Conservation (phyloP, 176 grass and related monocot genomes). For the bread wheat (Triticum aestivum) region IWGSC_CS_RefSeq_v2.1 NC_057805.1:513282797-513283296, state of each 20-base stretch:
- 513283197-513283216: slow-evolving; percentile 66
- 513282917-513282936: slow-evolving; percentile 43
- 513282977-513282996: background rate
- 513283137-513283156: slow-evolving; percentile 79
- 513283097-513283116: slow-evolving; percentile 77
- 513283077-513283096: slow-evolving; percentile 49
- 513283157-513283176: slow-evolving; percentile 73
- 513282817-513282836: slow-evolving; percentile 57
- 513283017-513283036: slow-evolving; percentile 52
- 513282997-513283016: background rate
- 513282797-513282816: background rate
- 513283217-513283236: slow-evolving; percentile 70
- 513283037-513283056: slow-evolving; percentile 61
- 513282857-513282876: slow-evolving; percentile 36
- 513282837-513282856: slow-evolving; percentile 30
- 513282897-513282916: slow-evolving; percentile 60
- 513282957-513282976: background rate
- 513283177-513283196: slow-evolving; percentile 82
- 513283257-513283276: slow-evolving; percentile 48
- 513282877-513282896: slow-evolving; percentile 25
- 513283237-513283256: slow-evolving; percentile 69
- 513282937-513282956: slow-evolving; percentile 42
- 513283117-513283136: slow-evolving; percentile 75
- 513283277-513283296: slow-evolving; percentile 56
- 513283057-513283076: slow-evolving; percentile 8